phyloP scores from a whole-genome alignment of 768 basidiomycete species.

The Glaciozyma martinii region DNA sequence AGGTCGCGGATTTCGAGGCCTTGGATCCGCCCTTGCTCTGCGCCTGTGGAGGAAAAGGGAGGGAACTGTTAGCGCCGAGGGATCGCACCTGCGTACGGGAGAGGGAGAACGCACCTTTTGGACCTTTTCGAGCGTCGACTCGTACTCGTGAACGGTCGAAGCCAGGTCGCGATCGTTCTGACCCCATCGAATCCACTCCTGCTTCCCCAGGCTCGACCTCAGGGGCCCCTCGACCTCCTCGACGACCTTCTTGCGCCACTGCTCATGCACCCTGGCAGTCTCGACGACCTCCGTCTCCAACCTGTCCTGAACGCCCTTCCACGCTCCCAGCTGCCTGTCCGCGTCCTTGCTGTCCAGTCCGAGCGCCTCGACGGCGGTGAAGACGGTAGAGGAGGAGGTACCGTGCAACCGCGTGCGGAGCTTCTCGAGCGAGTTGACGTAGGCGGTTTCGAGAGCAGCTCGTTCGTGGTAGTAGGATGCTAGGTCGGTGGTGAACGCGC shows the following conservation, averaged over 20 bases:
- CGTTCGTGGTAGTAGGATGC: constrained; percentile 19
- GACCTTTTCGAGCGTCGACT: constrained; percentile 17
- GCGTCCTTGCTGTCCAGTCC: background rate
- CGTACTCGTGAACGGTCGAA: constrained; percentile 21
- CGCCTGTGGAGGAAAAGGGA: constrained; percentile 4
- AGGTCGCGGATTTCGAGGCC: constrained; percentile 11
- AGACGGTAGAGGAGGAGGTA: constrained; percentile 5
- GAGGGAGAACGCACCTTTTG: constrained; percentile 17
- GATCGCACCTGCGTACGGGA: background rate
- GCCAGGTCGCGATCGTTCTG: constrained; percentile 4
- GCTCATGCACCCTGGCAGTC: constrained; percentile 16
- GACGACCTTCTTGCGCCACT: constrained; percentile 11
- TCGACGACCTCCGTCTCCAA: constrained; percentile 22
- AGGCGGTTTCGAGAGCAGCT: constrained; percentile 35
- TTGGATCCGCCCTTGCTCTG: constrained; percentile 16
- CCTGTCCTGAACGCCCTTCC: background rate
- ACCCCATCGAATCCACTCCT: constrained; percentile 23
- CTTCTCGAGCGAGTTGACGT: constrained; percentile 17
- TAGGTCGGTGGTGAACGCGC: constrained; percentile 27
- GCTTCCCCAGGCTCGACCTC: constrained; percentile 2
- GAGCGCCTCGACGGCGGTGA: constrained; percentile 5
- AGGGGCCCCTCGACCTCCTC: constrained; percentile 21
- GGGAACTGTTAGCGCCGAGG: background rate
- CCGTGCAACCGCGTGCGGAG: constrained; percentile 12
- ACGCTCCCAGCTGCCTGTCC: constrained; percentile 5